Base-by-base conservation (phyloP, 1,139 yeast genomes). In the Scheffersomyces titani region DNA sequence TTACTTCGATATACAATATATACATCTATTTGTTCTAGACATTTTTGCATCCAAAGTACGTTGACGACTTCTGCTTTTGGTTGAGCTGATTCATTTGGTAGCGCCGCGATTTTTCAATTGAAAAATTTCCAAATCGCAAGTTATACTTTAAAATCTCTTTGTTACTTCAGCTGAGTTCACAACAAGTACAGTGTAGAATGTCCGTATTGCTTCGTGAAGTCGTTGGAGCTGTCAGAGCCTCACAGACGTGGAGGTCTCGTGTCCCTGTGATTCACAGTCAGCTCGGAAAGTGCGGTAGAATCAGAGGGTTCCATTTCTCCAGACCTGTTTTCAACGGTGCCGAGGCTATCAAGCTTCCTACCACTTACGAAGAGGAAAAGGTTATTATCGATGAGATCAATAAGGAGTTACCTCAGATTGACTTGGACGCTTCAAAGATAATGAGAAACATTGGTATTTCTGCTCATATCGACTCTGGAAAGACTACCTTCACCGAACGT, bases 381-480 rank as follows among this genome's bases (percentile, higher is more conserved):
- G 87, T 80, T 48, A 71, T 85, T 54, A 78, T 89, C 58, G 92
- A 88, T 71, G 82, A 82, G 63, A 81, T 92, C 64, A 76, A 78
- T 62, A 70, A 76, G 13, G 70, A 72, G 19, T 74, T 92, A 61
- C 76, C 86, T 5, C 85, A 81, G n/a, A 77, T 72, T 48, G 99
- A 94, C 69, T 59, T 77, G 19, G 61, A 70, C 18, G 81, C 86
- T 49, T 78, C 90, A 21, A 67, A 75, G 13, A 79, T 82, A 57
- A 83, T 93, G 84, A 84, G 99, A 75, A 94, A 94, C 71, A 94
- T 94, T 63, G 99, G 99, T 74, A 92, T 94, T 59, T 91, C 97
- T 19, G 99, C 99, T 7, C 99, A 94, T 80, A 73, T 90, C 82
- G 70, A 93, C 81, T 73, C 98, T 71, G 62, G 97, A 82, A 61